Conservation (phyloP, 768 basidiomycete genomes). For the Cantharellus anzutake region DNA sequence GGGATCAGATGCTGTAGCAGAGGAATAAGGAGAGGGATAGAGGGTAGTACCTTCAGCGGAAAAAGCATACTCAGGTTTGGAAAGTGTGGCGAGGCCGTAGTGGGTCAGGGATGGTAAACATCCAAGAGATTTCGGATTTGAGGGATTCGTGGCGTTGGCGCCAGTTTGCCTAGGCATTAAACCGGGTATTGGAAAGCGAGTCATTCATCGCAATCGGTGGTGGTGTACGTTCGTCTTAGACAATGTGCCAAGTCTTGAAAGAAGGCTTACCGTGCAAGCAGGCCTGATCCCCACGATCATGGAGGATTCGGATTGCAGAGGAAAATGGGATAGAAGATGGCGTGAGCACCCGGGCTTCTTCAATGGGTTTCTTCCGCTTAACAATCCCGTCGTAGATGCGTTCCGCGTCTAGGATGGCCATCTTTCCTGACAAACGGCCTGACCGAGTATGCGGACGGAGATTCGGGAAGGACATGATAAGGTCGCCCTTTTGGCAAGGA, state of each 20-base stretch:
- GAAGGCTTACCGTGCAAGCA: neutral
- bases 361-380: slow-evolving; percentile 42
- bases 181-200: slow-evolving; percentile 61
- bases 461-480: slow-evolving; percentile 67
- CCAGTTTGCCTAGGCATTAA: slow-evolving; percentile 78
- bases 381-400: slow-evolving; percentile 63
- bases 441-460: slow-evolving; percentile 35
- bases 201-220: slow-evolving; percentile 10
- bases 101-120: slow-evolving; percentile 66
- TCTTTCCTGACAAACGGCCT: neutral
- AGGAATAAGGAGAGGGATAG: slow-evolving; percentile 76
- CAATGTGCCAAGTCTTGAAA: neutral
- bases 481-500: too few species aligned
- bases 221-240: neutral
- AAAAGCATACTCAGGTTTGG: slow-evolving; percentile 94
- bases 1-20: slow-evolving; percentile 79
- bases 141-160: slow-evolving; percentile 76
- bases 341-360: slow-evolving; percentile 45
- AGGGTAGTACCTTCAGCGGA: slow-evolving; percentile 71
- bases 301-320: slow-evolving; percentile 48
- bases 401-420: slow-evolving; percentile 30
- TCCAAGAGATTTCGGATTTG: slow-evolving; percentile 87
- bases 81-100: slow-evolving; percentile 88
- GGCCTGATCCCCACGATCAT: slow-evolving; percentile 61
- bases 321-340: slow-evolving; percentile 25